These are phyloP conservation scores for Arthrinium puccinioides DNA, from an alignment of 2,329 filamentous ascomycete genomes.

Conservation along the genomic window DNA sequence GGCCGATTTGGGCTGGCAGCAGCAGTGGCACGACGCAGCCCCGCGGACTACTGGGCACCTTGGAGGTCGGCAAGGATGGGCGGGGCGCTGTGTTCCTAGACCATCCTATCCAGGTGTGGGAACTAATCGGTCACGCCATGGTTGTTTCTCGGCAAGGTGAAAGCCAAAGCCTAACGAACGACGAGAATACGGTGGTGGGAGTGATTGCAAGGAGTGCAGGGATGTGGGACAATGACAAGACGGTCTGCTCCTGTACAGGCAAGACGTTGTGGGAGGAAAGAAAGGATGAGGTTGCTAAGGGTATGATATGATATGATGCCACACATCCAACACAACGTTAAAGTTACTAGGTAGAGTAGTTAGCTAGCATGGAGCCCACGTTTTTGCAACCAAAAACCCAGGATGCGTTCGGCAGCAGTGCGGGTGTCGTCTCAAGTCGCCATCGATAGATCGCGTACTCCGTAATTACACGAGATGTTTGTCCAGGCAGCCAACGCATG, in stretches of 20 bases:
- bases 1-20: constrained; percentile 65
- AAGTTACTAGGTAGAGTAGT: too few relatives aligned
- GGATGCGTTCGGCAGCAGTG: too few relatives aligned
- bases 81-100: constrained; percentile 76
- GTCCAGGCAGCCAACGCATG: too few relatives aligned
- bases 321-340: too few relatives aligned
- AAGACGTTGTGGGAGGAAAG: constrained; percentile 99
- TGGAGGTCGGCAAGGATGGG: constrained; percentile 70
- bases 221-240: constrained; percentile 99
- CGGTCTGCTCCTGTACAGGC: constrained; percentile 92
- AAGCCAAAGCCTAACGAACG: constrained; percentile 58
- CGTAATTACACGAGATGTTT: too few relatives aligned
- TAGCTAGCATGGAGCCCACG: too few relatives aligned
- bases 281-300: constrained; percentile 78
- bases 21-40: constrained; percentile 32
- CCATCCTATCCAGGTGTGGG: constrained; percentile 81
- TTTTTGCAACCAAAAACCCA: too few relatives aligned
- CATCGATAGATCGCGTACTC: too few relatives aligned
- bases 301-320: constrained; percentile 91
- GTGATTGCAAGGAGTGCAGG: constrained; percentile 93
- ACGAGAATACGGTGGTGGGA: constrained; percentile 79
- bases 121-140: constrained; percentile 90
- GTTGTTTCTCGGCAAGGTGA: constrained; percentile 66
- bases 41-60: constrained; percentile 57
- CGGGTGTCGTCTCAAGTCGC: too few relatives aligned